Base-by-base conservation (phyloP, 352 stramenopile genomes). In the Pythium diclinum region DNA sequence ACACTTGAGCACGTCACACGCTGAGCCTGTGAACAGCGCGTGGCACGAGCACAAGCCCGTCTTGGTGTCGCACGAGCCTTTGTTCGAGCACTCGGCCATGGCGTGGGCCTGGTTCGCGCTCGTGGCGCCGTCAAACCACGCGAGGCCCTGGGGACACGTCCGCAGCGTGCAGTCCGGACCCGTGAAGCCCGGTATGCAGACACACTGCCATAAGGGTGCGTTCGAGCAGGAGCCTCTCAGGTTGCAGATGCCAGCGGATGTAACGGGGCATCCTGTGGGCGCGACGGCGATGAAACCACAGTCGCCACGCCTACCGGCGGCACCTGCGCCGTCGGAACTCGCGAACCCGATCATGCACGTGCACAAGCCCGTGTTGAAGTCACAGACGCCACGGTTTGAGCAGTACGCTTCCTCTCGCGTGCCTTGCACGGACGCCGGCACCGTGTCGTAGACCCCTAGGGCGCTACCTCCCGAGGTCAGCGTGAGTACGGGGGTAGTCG, bases 321-420 rank as follows among this genome's bases (percentile, higher is more conserved):
- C 54, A 30, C 78, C 71, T 16, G 78, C 77, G 5, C 83, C 81
- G 53, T 90, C 59, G 17, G 74, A 79, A 65, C 86, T 90, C 10
- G 66, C 62, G 62, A 92, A 96, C 14, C 82, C 82, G 3, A 69
- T 36, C 5, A 56, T 34, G 51, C 89, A 97, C n/a, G 71, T 74
- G 61, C 89, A 97, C n/a, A 88, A 44, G 11, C 88, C 88, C 0
- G 72, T 81, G 11, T 38, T 63, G 21, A 75, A 69, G 36, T 95
- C 76, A 32, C 87, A 96, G 2, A 59, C 38, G 19, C 88, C 87
- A 34, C 74, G 77, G 67, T 97, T 97, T 0, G 88, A 93, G 69
- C 94, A 98, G 69, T 95, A 76, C 5, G 55, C 66, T 42, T 83
- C 74, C 42, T 88, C 81, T 3, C 76, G 77, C 0, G 74, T 89